Evolutionary conservation across 306 rosid species (phyloP), one percentile per base, ranked within the genome.

Genomic region (Albizia julibrissin): DNA sequence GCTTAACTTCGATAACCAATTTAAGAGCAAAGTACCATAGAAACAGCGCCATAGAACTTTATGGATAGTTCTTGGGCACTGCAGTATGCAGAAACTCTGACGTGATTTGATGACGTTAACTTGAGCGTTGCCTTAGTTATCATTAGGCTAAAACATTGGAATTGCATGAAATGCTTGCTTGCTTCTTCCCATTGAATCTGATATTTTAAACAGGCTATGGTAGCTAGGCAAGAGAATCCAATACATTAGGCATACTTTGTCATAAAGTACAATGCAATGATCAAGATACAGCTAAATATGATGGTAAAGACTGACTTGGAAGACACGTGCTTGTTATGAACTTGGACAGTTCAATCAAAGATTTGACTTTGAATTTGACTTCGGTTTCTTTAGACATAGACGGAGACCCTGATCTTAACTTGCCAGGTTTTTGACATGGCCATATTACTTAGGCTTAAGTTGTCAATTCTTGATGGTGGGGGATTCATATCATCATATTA

Each of bases 291-390:
- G 1, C 33, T 2, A 5, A 44, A 10, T 65, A 21, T 77, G 8
- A 77, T 47, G 80, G 44, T 44, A 43, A 64, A 44, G 16, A 16
- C 44, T 27, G 69, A 44, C 22, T 69, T 73, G 56, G 34, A 46
- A 69, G 19, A 6, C 5, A 34, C 31, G 14, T n/a, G 69, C 37
- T 61, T 77, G 31, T 44, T 80, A 61, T 37, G 49, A 43, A 43
- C 49, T 22, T 71, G 56, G 37, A 83, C 37, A 71, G 44, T 64
- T 22, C 33, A 61, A 46, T 3, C 46, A 8, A 81, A 39, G 47
- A 77, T 70, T 46, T 82, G 34, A 44, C 61, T 33, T 27, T 43
- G 13, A 29, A 67, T 42, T 75, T 18, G 50, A 67, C 34, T 65
- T 67, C 3, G 10, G 8, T 39, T 27, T 72, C 22, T 42, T 37